Percentiles rank a stretch among this genome's conserved stretches.
phyloP scores from a whole-genome alignment of 176 grass and related monocot genomes.

The Puccinellia tenuiflora region DNA sequence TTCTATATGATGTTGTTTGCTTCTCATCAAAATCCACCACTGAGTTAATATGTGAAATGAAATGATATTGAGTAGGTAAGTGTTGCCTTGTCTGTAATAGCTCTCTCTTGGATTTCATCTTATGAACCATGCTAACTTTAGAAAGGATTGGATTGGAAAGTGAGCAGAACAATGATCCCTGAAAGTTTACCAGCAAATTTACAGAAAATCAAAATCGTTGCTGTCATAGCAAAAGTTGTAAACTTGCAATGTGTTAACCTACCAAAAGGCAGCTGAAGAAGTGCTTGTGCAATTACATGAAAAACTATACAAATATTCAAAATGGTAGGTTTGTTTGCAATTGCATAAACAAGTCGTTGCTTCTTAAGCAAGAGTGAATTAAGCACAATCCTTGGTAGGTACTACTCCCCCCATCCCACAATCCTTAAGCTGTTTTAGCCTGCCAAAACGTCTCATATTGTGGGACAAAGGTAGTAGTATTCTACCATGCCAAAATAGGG shows the following conservation, averaged over 20 bases:
- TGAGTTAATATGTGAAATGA: conserved; percentile 32
- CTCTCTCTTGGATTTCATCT: conserved; percentile 45
- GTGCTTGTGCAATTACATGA: background rate
- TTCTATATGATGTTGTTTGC: conserved; percentile 43
- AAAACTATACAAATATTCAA: too few relatives aligned
- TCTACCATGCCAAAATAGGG: background rate
- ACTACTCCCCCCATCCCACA: too few relatives aligned
- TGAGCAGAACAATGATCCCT: conserved; percentile 44
- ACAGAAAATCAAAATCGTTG: background rate
- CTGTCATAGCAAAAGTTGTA: background rate
- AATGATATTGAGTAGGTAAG: conserved; percentile 34
- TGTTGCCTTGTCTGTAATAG: conserved; percentile 36
- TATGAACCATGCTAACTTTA: conserved; percentile 38
- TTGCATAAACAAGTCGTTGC: background rate
- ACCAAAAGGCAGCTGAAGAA: background rate
- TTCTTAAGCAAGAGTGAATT: background rate
- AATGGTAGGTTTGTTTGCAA: background rate
- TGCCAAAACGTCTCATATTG: too few relatives aligned
- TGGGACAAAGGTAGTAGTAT: too few relatives aligned
- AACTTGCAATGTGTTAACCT: background rate
- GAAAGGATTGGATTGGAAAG: conserved; percentile 34
- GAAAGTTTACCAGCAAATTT: conserved; percentile 15
- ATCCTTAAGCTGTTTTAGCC: too few relatives aligned
- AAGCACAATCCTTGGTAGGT: background rate
- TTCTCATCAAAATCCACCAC: conserved; percentile 21